Percentiles rank a stretch among this genome's conserved stretches.
These are phyloP conservation scores for Lithocarpus polystachyus DNA, from an alignment of 306 rosid species.

Conservation along the genomic window DNA sequence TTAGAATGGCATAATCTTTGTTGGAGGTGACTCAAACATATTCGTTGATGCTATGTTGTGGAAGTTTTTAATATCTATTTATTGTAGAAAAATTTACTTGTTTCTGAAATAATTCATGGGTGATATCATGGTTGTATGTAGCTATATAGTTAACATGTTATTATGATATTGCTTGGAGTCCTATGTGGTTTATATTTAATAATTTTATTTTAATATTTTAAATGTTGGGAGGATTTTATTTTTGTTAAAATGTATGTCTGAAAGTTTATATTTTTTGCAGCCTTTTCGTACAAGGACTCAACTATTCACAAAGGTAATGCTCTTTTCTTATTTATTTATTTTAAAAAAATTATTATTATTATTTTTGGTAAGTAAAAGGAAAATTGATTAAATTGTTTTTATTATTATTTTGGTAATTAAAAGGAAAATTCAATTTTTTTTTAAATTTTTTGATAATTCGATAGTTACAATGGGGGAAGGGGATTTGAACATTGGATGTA, in stretches of 20 bases:
- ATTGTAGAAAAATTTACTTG: neutral
- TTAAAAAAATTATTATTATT: too few species aligned
- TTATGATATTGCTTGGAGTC: slow-evolving; percentile 14
- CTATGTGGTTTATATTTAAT: slow-evolving; percentile 12
- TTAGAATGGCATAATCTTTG: neutral
- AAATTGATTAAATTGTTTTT: too few species aligned
- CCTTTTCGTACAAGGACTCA: slow-evolving; percentile 83
- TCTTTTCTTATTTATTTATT: neutral
- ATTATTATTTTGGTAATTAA: too few species aligned
- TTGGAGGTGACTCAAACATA: neutral
- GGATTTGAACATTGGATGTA: too few species aligned
- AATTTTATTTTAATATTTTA: neutral
- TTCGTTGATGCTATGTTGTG: neutral
- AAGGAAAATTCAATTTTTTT: too few species aligned
- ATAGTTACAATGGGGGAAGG: too few species aligned
- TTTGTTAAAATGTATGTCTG: neutral
- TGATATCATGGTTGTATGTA: neutral
- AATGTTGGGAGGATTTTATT: too few species aligned
- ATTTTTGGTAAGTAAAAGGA: too few species aligned
- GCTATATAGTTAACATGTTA: neutral
- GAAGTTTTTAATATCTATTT: slow-evolving; percentile 2
- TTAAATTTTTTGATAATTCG: too few species aligned
- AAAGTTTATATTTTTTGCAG: slow-evolving; percentile 45
- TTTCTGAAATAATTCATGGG: slow-evolving; percentile 4
- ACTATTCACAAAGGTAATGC: slow-evolving; percentile 73